Evolutionary conservation across 345 rosid genomes (phyloP).

Genomic region (Schrenkiella parvula): DNA sequence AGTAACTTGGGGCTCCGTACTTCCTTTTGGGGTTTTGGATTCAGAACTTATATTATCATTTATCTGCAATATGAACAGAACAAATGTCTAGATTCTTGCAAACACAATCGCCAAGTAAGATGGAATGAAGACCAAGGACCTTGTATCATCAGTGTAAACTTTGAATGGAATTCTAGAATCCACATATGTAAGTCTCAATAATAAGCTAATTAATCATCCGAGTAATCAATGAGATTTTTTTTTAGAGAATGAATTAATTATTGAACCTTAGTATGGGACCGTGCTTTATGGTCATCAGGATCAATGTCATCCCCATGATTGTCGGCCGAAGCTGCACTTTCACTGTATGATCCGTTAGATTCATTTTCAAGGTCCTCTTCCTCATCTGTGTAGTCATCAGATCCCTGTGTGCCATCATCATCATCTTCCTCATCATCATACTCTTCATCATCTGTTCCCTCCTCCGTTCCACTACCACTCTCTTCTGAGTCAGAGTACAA

Average conservation of each 20-base stretch:
- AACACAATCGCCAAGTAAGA: constrained; percentile 1
- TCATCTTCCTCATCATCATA: constrained; percentile 69
- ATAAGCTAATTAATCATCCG: neutral
- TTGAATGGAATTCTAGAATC: neutral
- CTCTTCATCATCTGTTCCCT: constrained; percentile 75
- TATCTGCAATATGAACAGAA: constrained; percentile 42
- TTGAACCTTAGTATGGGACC: constrained; percentile 25
- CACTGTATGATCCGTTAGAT: constrained; percentile 46
- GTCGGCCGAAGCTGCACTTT: constrained; percentile 41
- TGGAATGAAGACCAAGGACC: neutral
- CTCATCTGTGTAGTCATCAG: constrained; percentile 42
- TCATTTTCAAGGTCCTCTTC: constrained; percentile 51
- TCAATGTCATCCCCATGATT: constrained; percentile 36
- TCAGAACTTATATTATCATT: constrained; percentile 35
- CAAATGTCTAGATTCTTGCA: neutral
- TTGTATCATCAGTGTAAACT: neutral
- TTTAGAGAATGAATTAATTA: neutral
- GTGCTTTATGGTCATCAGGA: constrained; percentile 47
- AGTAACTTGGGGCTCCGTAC: constrained; percentile 27
- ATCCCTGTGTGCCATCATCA: constrained; percentile 45
- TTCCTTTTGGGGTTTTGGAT: constrained; percentile 36
- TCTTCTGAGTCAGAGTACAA: constrained; percentile 80
- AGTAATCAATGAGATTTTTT: neutral
- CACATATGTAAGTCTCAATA: neutral
- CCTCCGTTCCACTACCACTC: constrained; percentile 80